These are phyloP conservation scores for Ogataea naganishii DNA, from an alignment of 805 yeast species.

Conservation along the genomic window DNA sequence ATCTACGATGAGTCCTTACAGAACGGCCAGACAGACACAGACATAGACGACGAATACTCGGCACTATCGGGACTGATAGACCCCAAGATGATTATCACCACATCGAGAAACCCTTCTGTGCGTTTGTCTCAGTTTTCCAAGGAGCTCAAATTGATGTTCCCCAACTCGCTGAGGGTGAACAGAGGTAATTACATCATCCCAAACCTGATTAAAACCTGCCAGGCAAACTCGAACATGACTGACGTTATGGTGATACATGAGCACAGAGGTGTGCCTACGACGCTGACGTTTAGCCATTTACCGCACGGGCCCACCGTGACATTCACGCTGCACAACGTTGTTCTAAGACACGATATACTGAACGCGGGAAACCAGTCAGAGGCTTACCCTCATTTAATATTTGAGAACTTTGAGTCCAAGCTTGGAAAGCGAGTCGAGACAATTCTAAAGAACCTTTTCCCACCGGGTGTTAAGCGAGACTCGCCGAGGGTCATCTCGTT, in stretches of 20 bases:
- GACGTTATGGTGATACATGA: conserved; percentile 87
- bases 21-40: conserved; percentile 22
- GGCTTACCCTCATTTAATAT: conserved; percentile 87
- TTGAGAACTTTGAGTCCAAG: conserved; percentile 77
- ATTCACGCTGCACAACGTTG: conserved; percentile 91
- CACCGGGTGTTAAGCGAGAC: conserved; percentile 93
- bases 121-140: conserved; percentile 85
- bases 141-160: conserved; percentile 83
- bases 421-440: conserved; percentile 78
- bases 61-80: conserved; percentile 82
- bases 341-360: conserved; percentile 83
- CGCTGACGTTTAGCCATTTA: conserved; percentile 85
- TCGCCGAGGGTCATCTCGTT: conserved; percentile 89
- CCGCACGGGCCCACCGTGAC: conserved; percentile 98
- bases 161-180: conserved; percentile 80
- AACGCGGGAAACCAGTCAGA: conserved; percentile 85
- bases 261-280: conserved; percentile 97
- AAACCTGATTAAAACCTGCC: conserved; percentile 75
- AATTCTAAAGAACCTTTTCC: conserved; percentile 81
- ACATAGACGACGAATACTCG: conserved; percentile 86
- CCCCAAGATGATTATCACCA: conserved; percentile 87
- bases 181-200: conserved; percentile 91
- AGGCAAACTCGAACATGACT: conserved; percentile 61
- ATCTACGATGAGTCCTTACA: conserved; percentile 77
- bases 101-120: conserved; percentile 86